Base-by-base conservation (phyloP, 306 rosid species). In the Crotalaria pallida region DNA sequence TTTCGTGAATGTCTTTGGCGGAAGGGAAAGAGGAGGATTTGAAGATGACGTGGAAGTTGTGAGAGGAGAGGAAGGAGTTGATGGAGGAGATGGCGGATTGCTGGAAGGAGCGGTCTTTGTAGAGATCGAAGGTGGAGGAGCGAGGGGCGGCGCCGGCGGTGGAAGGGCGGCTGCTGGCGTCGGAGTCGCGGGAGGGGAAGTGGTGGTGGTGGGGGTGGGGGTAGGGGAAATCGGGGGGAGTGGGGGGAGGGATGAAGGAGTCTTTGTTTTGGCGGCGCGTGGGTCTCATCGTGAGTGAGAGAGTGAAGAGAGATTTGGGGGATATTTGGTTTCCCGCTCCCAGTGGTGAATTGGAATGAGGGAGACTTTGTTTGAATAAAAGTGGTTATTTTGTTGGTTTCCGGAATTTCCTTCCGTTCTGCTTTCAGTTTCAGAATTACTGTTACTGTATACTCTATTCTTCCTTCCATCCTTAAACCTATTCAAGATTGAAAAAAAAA, bases 81-180 rank as follows among this genome's bases (percentile, higher is more conserved):
- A 94, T 79, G 26, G 95, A 72, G 61, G 86, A 65, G 4, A 87
- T 51, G 1, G 88, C 87, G 2, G 91, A 63, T 61, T 78, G 82
- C 43, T 91, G 95, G 69, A 51, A 73, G 1, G 86, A 72, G 2
- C 88, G 89, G 6, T 94, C 99, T 73, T 94, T 94, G 92, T 94
- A 94, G 70, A 85, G 76, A 65, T 94, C 97, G 34, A 87, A 12
- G 3, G 79, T 41, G 27, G 47, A 11, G 15, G 16, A 10, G 47
- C 47, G 47, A 6, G 76, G 11, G n/a, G 86, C 71, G 56, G 72
- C 5, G 7, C 95, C 97, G 16, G 67, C 76, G 19, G 89, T 81
- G 48, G 98, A 90, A 0, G 95, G 99, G 9, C 95, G 97, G 84
- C 89, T 94, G 58, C 97, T 88, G 12, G 85, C 92, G 65, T 91